Base-by-base conservation (phyloP, 1,284 basidiomycete species). In the Cryptococcus sp. region DNA sequence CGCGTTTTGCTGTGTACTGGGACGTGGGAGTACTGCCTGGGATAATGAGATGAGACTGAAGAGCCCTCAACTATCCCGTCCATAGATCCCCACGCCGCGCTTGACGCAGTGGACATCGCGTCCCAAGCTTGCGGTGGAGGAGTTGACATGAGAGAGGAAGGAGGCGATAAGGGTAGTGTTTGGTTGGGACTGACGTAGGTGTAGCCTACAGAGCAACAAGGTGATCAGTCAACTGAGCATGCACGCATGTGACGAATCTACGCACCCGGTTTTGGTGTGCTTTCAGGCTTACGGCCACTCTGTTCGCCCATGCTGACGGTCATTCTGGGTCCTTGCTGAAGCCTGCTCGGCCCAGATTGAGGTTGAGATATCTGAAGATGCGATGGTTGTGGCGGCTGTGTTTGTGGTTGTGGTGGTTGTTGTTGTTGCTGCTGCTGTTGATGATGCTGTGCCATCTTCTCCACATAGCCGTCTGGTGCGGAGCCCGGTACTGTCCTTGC, bases 81-180 rank as follows among this genome's bases (percentile, higher is more conserved):
- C 61, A 64, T 61, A 5, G 62, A 56, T 19, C 55, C 53, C 67
- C 69, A 68, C n/a, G 67, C 53, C 23, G 59, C 52, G 8, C 38
- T 50, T 7, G 61, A 61, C 3, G 62, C n/a, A n/a, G 44, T 20
- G 3, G 65, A 60, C 19, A 53, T 35, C 22, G 54, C 57, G 42
- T 75, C 73, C 71, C 71, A 74, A 15, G 61, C 49, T 7, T 61
- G 56, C 5, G 54, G 50, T 15, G 71, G 72, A 19, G 75, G 75
- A 5, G 74, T 72, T 3, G 74, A 74, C 52, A 73, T 58, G 49
- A 68, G 61, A 7, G 75, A 75, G 2, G 72, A 61, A 0, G 75
- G 73, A 15, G 74, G 74, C 8, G 73, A 75, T 11, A 74, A 51
- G 1, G 74, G 74, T 22, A 62, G 25, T 2, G 59, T 48, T 47